These are phyloP conservation scores for Lenzites betulinus DNA, from an alignment of 768 basidiomycete species.

Conservation along the genomic window DNA sequence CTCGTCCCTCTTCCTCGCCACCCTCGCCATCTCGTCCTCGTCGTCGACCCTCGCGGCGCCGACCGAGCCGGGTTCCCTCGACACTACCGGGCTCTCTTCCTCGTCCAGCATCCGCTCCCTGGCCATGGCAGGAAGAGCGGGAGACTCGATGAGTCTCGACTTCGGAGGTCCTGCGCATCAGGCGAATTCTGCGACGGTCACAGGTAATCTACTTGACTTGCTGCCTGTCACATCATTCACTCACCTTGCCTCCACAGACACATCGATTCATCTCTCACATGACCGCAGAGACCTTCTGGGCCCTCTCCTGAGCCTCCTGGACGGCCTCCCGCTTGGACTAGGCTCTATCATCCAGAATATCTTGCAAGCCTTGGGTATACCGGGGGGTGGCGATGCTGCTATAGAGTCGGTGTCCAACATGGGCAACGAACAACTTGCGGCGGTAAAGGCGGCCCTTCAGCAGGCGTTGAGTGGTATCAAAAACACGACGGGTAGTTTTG, in stretches of 20 bases:
- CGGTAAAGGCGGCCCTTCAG: not conserved
- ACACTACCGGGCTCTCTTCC: slow-evolving; percentile 1
- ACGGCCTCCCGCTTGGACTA: not conserved
- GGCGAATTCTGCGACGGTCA: not conserved
- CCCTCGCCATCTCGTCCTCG: slow-evolving; percentile 34
- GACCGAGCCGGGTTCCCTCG: slow-evolving; percentile 14
- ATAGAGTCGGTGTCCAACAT: too few relatives aligned
- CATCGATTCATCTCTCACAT: not conserved
- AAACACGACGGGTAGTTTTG: not conserved
- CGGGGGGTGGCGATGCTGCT: too few relatives aligned
- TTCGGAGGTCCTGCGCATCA: not conserved
- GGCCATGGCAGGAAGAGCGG: not conserved
- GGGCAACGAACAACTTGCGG: not conserved
- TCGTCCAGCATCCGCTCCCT: slow-evolving; percentile 12
- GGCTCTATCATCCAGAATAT: too few relatives aligned
- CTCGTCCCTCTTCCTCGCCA: slow-evolving; percentile 36
- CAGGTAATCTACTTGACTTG: not conserved
- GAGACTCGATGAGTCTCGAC: not conserved
- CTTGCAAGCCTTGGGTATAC: too few relatives aligned
- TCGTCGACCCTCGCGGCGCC: slow-evolving; percentile 34
- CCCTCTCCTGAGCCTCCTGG: not conserved
- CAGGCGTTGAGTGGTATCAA: not conserved
- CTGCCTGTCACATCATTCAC: not conserved
- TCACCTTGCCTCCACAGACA: not conserved
- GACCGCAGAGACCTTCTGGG: not conserved